Evolutionary conservation across 2,329 filamentous ascomycete species (phyloP), one percentile per base, ranked within the genome.

Genomic region (Pseudocercospora crystallina): DNA sequence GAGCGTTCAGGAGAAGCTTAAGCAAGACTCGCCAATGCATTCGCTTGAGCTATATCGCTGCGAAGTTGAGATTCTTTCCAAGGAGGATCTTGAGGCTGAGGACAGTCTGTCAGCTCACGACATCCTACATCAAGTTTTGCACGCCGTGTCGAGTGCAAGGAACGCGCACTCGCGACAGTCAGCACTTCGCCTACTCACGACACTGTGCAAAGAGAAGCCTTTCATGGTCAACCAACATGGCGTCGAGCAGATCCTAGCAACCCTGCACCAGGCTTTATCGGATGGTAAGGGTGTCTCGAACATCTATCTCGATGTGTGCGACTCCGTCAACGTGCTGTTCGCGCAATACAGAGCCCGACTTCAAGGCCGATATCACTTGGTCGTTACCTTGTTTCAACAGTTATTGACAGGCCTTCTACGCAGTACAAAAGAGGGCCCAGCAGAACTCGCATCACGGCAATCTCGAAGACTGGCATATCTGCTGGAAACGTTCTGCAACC

Each of bases 401-500:
- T 73, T 85, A 1, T 66, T 85, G 2, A 71, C 73, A 47, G 78
- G 77, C 43, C 73, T 85, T 9, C 84, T 84, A 73, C 11, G 72
- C 72, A 45, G 51, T 12, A 34, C 49, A 11, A 61, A 64, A 32
- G 52, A n/a, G 13, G 26, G 35, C 5, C 36, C 35, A 7, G 36
- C 64, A 54, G 57, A 42, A 45, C 32, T 57, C 20, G 47, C 61
- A 5, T 61, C 67, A 8, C 67, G 71, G 13, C 77, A 79, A 50
- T 78, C 77, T 2, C 66, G 71, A 1, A 71, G 76, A 35, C 81
- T 78, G 57, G 74, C 79, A 1, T 76, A 80, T 8, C 68, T 85
- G 8, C 73, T 85, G 15, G 77, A 77, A n/a, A 77, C 80, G 0
- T 75, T 85, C 43, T 83, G 80, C 69, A 80, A 82, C 46, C 83